Conservation (phyloP, 495 filamentous ascomycete species). For the Apiosordaria backusii region DNA sequence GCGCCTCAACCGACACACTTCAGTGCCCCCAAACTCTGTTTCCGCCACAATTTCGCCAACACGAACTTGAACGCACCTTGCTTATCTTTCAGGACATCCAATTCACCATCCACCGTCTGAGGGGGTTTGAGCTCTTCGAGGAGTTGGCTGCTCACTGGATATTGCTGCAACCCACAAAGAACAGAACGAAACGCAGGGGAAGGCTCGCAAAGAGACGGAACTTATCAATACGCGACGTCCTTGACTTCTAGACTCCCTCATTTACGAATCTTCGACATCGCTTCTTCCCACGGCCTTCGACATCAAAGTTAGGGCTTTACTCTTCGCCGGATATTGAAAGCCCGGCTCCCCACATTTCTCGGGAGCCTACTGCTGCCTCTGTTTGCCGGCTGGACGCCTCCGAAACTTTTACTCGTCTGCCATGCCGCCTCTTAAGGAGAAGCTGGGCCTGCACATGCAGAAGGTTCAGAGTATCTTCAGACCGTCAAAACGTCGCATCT, state of each 20-base stretch:
- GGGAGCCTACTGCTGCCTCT: too few relatives aligned
- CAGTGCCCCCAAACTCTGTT: background rate
- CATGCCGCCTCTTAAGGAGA: conserved; percentile 19
- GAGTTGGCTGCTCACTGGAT: background rate
- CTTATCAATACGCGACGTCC: background rate
- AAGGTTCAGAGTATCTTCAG: conserved; percentile 19
- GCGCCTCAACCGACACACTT: background rate
- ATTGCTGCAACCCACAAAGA: too few relatives aligned
- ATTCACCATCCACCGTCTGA: background rate
- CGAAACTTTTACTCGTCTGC: background rate
- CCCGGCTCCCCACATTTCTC: background rate
- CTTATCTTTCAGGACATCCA: too few relatives aligned
- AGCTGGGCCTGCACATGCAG: conserved; percentile 11
- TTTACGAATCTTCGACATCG: background rate
- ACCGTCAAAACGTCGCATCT: conserved; percentile 17
- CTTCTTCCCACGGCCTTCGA: background rate
- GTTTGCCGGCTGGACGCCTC: too few relatives aligned
- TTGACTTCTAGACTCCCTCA: background rate
- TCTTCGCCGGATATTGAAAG: background rate
- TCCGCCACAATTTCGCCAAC: too few relatives aligned
- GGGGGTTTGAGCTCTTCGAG: background rate
- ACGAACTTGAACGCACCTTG: too few relatives aligned
- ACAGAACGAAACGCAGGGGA: too few relatives aligned
- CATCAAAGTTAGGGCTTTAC: background rate
- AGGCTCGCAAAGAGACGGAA: background rate